Evolutionary conservation across 495 filamentous ascomycete species (phyloP), one percentile per base, ranked within the genome.

Genomic region (Tuber indicum): DNA sequence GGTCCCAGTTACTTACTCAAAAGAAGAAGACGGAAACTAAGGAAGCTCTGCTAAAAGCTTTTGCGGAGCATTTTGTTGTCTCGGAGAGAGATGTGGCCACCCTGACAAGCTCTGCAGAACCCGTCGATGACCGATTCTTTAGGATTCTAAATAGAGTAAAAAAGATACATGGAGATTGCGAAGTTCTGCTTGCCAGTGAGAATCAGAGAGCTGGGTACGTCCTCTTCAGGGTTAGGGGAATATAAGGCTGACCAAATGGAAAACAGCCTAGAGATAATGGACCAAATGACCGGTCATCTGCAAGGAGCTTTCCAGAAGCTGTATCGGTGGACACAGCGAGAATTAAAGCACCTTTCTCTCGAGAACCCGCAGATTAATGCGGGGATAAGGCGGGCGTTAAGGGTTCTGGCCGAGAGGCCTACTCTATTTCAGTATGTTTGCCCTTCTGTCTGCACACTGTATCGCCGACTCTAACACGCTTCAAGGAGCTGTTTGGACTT

Each of bases 231-330:
- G 66, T 76, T 76, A 74, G 78, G 66, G 71, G n/a, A 71, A 21
- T 26, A 66, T 71, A 19, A 17, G 43, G n/a, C 79, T 81, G 46
- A 81, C 75, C 17, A 46, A 16, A 62, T 39, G 75, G 26, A 79
- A 72, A 52, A 78, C 47, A 81, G 80, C 8, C 77, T 81, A 46
- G 94, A 98, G 81, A 89, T 98, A 36, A 94, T 98, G 90, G 96
- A 98, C 74, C 89, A 94, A 84, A 93, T 91, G 75, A 92, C 93
- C 19, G 91, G 91, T 75, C 89, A 92, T 58, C 88, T 99, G n/a
- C 96, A 97, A 83, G 88, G 88, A 19, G 95, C 92, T 19, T 98
- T 96, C 82, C 95, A 98, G 84, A 98, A 97, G 84, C 87, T 98
- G 16, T 97, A 95, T 84, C 89, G 91, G 77, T 98, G 96, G 96